Conservation (phyloP, 164 flowering plant genomes). For the Protea cynaroides region DNA sequence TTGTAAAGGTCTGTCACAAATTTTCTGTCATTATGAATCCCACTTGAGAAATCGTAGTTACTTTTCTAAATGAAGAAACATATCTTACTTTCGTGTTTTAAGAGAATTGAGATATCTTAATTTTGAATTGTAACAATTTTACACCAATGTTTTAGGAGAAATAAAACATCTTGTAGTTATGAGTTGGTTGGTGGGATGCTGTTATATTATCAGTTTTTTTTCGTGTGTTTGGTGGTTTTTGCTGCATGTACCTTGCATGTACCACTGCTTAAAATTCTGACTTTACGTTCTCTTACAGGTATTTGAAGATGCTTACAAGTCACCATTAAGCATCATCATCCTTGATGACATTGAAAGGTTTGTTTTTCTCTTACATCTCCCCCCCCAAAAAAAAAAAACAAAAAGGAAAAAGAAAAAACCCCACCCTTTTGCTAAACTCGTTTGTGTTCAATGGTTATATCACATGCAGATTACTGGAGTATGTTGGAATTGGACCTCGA, state of each 20-base stretch:
- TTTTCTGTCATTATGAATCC: background rate
- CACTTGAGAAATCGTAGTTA: background rate
- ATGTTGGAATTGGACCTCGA: conserved; percentile 89
- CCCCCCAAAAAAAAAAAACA: no score
- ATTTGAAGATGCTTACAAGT: conserved; percentile 97
- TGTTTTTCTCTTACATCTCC: background rate
- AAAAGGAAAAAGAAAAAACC: no score
- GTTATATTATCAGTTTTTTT: background rate
- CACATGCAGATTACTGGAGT: conserved; percentile 67
- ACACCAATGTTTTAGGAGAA: no score
- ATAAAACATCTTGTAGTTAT: no score
- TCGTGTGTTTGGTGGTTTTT: background rate
- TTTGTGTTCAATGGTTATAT: conserved; percentile 2
- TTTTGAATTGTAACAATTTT: background rate
- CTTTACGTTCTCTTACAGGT: conserved; percentile 38
- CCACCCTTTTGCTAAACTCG: background rate
- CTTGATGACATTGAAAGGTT: conserved; percentile 98
- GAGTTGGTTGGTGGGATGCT: background rate
- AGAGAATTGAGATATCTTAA: background rate
- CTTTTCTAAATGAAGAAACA: background rate
- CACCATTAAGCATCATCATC: conserved; percentile 78
- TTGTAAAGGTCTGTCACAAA: conserved; percentile 62
- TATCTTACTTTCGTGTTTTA: background rate
- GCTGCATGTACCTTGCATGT: background rate
- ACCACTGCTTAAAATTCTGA: background rate